Percentiles rank a stretch among this genome's conserved stretches.
These are phyloP conservation scores for Cadophora sp. DNA, from an alignment of 2,329 filamentous ascomycete species.

Conservation along the genomic window DNA sequence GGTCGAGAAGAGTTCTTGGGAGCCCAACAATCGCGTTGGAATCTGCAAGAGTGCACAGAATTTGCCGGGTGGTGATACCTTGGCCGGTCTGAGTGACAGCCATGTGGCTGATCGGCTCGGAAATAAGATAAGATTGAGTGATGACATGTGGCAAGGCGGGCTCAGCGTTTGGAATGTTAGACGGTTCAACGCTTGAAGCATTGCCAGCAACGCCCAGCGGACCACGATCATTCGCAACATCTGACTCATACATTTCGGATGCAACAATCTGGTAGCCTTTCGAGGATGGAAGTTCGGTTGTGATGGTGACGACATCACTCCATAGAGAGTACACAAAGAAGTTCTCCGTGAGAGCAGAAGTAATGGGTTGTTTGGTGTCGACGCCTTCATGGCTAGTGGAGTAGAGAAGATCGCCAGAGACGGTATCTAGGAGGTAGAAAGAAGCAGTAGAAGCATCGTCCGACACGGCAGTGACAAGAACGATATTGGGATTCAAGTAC, in stretches of 20 bases:
- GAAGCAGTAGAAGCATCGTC: slow-evolving; percentile 65
- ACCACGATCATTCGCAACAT: slow-evolving; percentile 82
- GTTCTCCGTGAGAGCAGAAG: slow-evolving; percentile 87
- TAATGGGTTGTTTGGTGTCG: slow-evolving; percentile 75
- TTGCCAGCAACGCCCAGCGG: slow-evolving; percentile 73
- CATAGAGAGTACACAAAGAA: slow-evolving; percentile 91
- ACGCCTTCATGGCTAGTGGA: slow-evolving; percentile 74
- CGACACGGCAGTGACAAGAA: slow-evolving; percentile 75
- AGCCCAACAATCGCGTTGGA: slow-evolving; percentile 80
- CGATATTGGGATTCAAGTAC: slow-evolving; percentile 87
- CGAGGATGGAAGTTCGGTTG: slow-evolving; percentile 62
- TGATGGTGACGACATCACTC: slow-evolving; percentile 62
- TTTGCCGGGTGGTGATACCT: slow-evolving; percentile 83
- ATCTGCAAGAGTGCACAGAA: slow-evolving; percentile 79
- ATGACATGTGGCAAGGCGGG: slow-evolving; percentile 74
- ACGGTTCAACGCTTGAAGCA: slow-evolving; percentile 77
- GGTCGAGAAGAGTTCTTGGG: slow-evolving; percentile 80
- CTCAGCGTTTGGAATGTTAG: slow-evolving; percentile 58
- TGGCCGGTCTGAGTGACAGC: slow-evolving; percentile 89
- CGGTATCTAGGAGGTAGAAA: slow-evolving; percentile 82
- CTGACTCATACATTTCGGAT: slow-evolving; percentile 89
- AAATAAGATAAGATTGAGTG: slow-evolving; percentile 81
- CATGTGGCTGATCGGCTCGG: slow-evolving; percentile 79
- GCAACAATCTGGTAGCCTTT: slow-evolving; percentile 88
- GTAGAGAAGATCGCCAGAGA: slow-evolving; percentile 82